phyloP scores from a whole-genome alignment of 352 stramenopile genomes.

The Pythium diclinum region DNA sequence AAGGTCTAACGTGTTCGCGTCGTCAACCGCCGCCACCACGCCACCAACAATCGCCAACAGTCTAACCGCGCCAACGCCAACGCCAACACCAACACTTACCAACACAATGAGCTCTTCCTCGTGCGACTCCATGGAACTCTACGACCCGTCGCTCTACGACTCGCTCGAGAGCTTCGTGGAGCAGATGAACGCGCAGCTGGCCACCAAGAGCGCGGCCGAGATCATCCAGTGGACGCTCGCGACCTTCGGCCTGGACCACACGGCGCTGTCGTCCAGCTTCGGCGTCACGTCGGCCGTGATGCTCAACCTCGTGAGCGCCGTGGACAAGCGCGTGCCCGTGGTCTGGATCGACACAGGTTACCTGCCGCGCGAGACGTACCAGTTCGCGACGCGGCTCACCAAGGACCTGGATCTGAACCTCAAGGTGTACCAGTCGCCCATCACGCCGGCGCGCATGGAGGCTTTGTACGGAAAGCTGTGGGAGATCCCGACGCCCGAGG shows the following conservation, averaged over 20 bases:
- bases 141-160: conserved; percentile 41
- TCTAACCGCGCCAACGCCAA: background rate
- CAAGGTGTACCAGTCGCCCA: conserved; percentile 69
- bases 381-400: conserved; percentile 64
- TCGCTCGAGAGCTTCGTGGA: conserved; percentile 67
- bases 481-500: conserved; percentile 63
- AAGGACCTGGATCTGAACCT: conserved; percentile 70
- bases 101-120: conserved; percentile 14
- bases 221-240: conserved; percentile 70
- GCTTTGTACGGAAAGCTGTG: conserved; percentile 84
- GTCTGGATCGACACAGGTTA: conserved; percentile 87
- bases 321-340: conserved; percentile 59
- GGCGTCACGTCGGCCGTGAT: conserved; percentile 86
- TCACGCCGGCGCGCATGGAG: conserved; percentile 80
- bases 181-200: conserved; percentile 58
- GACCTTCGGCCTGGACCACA: conserved; percentile 55
- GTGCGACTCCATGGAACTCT: conserved; percentile 20
- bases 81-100: conserved; percentile 1
- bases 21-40: background rate
- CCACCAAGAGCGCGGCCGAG: conserved; percentile 47
- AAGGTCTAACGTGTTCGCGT: background rate
- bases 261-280: conserved; percentile 83
- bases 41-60: background rate
- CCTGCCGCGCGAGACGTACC: conserved; percentile 79
- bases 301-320: conserved; percentile 62